Base-by-base conservation (phyloP, 2,329 filamentous ascomycete species). In the Nigrograna mackinnonii region DNA sequence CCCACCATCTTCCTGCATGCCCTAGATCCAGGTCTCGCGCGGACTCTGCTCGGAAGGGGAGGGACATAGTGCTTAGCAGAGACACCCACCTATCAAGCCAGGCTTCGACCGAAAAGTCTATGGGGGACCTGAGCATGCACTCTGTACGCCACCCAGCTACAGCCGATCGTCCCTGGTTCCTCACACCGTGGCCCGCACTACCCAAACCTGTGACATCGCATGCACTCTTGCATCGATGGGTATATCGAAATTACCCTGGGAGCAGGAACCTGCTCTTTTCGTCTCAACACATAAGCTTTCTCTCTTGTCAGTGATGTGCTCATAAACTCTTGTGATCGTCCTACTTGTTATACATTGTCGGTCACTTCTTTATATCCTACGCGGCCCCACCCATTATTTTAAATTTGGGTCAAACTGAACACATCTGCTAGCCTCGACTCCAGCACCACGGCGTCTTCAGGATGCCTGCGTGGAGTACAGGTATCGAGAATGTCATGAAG, bases 401-500 rank as follows among this genome's bases (percentile, higher is more conserved):
- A n/a, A n/a, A n/a, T n/a, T n/a, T n/a, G n/a, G n/a, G n/a, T n/a
- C n/a, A n/a, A n/a, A n/a, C n/a, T n/a, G n/a, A n/a, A n/a, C n/a
- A n/a, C n/a, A n/a, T n/a, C n/a, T n/a, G n/a, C n/a, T n/a, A n/a
- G n/a, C n/a, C n/a, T n/a, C n/a, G n/a, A n/a, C n/a, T n/a, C n/a
- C n/a, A 28, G 24, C 24, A 28, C 24, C 11, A 28, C 24, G 16
- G n/a, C 31, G 18, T 17, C 31, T 9, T 3, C 40, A 44, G 18
- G 11, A 54, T 56, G 49, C 43, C 47, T 31, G 35, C 36, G 18
- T 47, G 35, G 46, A 43, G 33, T 5, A 14, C 32, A 26, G 44
- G 34, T 13, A n/a, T 45, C 9, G 43, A 41, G 22, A 28, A 37
- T 2, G 28, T 26, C n/a, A 20, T 48, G 39, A 55, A 49, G 34